Conservation (phyloP, 208 protist genomes). For the Leishmania lainsoni region DNA sequence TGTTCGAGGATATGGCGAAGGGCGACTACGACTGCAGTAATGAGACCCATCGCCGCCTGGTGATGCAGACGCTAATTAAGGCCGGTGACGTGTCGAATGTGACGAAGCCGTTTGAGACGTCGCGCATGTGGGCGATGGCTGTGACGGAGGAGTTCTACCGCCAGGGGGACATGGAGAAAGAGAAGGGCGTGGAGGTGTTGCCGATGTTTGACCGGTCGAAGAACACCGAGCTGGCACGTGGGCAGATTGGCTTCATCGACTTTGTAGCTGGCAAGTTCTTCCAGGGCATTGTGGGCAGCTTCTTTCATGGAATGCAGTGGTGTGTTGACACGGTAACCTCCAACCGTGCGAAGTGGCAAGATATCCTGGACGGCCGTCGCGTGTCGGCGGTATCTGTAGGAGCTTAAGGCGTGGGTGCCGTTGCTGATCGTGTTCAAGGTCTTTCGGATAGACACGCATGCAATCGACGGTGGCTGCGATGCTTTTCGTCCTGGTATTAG, state of each 20-base stretch:
- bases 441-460: neutral
- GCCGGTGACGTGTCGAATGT: conserved; percentile 87
- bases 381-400: neutral
- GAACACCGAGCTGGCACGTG: conserved; percentile 85
- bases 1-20: conserved; percentile 29
- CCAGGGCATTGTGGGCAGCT: conserved; percentile 55
- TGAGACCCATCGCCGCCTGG: conserved; percentile 22
- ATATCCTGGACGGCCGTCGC: conserved; percentile 44
- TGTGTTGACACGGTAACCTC: conserved; percentile 65
- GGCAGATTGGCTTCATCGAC: conserved; percentile 89
- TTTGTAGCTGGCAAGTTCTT: conserved; percentile 85
- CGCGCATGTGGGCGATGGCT: conserved; percentile 78
- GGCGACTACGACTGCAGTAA: conserved; percentile 24
- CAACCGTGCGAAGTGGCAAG: conserved; percentile 75
- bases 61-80: conserved; percentile 84
- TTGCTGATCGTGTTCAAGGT: no score
- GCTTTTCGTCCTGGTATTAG: neutral
- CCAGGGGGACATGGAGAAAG: conserved; percentile 89
- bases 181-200: conserved; percentile 80
- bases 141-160: conserved; percentile 91
- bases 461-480: neutral
- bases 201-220: conserved; percentile 88
- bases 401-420: neutral
- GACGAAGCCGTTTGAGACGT: conserved; percentile 86
- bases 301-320: conserved; percentile 82